Conservation (phyloP, 1,284 basidiomycete genomes). For the Nidula niveotomentosa region DNA sequence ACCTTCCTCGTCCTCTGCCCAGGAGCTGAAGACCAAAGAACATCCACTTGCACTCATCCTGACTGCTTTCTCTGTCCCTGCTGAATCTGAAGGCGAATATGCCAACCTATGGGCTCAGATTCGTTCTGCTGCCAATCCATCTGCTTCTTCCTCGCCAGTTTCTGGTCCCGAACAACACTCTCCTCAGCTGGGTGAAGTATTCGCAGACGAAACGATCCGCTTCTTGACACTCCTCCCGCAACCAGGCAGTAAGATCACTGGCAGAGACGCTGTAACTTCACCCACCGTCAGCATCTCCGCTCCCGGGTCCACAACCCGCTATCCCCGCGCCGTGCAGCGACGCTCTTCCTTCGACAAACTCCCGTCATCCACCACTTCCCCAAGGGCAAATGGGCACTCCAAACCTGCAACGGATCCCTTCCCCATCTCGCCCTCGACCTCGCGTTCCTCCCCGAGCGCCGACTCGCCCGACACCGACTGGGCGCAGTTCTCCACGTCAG, state of each 20-base stretch:
- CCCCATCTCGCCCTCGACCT: conserved; percentile 14
- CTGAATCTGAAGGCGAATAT: conserved; percentile 29
- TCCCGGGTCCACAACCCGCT: not conserved
- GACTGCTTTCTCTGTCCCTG: conserved; percentile 19
- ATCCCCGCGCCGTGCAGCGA: not conserved
- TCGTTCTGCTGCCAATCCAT: too few relatives aligned
- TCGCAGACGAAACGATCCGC: conserved; percentile 69
- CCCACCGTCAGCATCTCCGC: conserved; percentile 29
- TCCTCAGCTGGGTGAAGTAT: conserved; percentile 38
- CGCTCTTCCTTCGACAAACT: conserved; percentile 17
- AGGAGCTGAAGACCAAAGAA: too few relatives aligned
- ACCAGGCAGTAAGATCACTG: conserved; percentile 11
- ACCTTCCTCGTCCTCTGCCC: conserved; percentile 35
- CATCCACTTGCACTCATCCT: too few relatives aligned
- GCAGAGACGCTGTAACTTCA: conserved; percentile 18
- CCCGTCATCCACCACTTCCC: conserved; percentile 21
- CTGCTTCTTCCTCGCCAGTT: too few relatives aligned
- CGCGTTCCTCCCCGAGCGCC: conserved; percentile 12
- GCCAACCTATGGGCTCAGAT: too few relatives aligned
- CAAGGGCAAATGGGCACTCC: conserved; percentile 12
- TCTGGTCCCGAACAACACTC: too few relatives aligned
- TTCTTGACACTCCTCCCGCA: conserved; percentile 47
- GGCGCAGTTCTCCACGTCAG: conserved; percentile 59
- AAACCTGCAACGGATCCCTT: conserved; percentile 21
- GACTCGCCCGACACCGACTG: conserved; percentile 40